These are phyloP conservation scores for Vitis hybrid DNA, from an alignment of 177 flowering plant genomes.

Conservation along the genomic window DNA sequence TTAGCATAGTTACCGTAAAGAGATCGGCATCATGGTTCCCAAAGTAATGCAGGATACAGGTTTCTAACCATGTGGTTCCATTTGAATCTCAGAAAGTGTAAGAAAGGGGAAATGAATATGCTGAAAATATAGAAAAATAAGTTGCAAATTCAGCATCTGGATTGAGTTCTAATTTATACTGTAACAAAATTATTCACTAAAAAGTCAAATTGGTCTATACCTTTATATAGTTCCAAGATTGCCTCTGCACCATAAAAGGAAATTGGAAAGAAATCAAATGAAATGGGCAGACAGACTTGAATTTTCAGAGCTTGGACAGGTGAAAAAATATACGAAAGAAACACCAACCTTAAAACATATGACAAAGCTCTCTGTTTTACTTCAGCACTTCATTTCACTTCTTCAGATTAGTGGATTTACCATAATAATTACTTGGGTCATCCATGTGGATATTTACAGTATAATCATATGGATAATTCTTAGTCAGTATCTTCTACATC, in stretches of 20 bases:
- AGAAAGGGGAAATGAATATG: too few species aligned
- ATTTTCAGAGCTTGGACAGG: not conserved
- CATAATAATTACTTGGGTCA: not conserved
- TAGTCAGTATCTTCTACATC: constrained; percentile 11
- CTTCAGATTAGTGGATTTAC: constrained; percentile 6
- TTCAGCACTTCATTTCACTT: not conserved
- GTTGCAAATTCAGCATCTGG: too few species aligned
- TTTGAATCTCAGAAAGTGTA: too few species aligned
- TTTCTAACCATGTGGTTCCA: too few species aligned
- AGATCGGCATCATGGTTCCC: too few species aligned
- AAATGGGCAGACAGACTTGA: not conserved
- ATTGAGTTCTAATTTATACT: too few species aligned
- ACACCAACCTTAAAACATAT: not conserved
- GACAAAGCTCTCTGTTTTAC: not conserved
- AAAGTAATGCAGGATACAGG: too few species aligned
- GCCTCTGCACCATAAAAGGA: not conserved
- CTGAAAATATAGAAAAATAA: too few species aligned
- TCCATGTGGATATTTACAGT: constrained; percentile 21
- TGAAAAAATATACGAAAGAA: not conserved
- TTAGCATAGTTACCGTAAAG: too few species aligned
- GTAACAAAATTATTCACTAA: too few species aligned
- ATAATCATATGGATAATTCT: not conserved
- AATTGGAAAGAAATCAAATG: not conserved
- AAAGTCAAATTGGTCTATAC: too few species aligned
- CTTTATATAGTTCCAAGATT: not conserved